Evolutionary conservation across 192 early-diverging fungal genomes (phyloP).

Genomic region (Cetraspora pellucida): DNA sequence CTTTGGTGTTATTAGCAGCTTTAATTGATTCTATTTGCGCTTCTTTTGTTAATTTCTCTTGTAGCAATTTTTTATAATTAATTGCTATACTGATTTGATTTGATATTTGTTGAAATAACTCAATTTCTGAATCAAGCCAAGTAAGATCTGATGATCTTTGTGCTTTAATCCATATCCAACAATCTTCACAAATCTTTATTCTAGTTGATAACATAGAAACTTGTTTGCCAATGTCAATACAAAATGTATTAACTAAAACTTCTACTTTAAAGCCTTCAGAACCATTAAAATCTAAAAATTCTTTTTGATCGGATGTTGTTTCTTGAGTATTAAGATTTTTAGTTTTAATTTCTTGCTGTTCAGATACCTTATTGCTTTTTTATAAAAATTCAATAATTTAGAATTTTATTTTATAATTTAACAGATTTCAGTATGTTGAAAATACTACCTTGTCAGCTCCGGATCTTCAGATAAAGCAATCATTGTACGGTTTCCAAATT

Average conservation of each 20-base stretch:
- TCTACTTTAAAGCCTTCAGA: no score
- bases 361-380: neutral
- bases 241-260: neutral
- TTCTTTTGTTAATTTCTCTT: constrained; percentile 45
- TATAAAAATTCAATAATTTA: no score
- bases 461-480: neutral
- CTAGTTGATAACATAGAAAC: neutral
- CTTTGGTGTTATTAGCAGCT: constrained; percentile 48
- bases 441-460: no score
- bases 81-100: constrained; percentile 49
- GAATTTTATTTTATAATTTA: no score
- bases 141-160: constrained; percentile 1
- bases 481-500: no score
- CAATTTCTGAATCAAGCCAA: constrained; percentile 42
- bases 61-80: constrained; percentile 39
- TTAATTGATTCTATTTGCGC: constrained; percentile 46
- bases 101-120: constrained; percentile 43
- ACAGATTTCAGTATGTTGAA: no score
- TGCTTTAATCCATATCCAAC: constrained; percentile 19
- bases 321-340: neutral
- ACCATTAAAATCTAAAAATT: no score
- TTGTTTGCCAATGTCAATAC: neutral
- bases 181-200: neutral
- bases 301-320: neutral
- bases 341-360: neutral